Base-by-base conservation (phyloP, 2,329 filamentous ascomycete species). In the Monosporascus cannonballus region DNA sequence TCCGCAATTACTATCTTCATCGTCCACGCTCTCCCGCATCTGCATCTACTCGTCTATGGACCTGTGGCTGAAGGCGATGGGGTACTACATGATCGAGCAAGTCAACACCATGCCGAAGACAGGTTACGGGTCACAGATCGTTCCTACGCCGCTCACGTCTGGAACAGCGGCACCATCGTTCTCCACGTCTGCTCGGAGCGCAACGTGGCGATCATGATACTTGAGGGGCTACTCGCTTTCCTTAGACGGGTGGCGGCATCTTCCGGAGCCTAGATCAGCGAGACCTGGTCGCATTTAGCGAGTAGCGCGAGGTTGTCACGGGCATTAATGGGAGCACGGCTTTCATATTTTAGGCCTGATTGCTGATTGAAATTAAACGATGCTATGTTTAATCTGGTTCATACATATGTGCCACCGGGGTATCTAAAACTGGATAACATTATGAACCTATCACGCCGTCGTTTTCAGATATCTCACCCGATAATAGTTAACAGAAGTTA, bases 61-160 rank as follows among this genome's bases (percentile, higher is more conserved):
- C 24, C 50, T 64, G 1, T 68, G 64, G n/a, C 64, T 69, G 6
- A 68, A 69, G 58, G 68, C 42, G 55, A 73, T 52, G 1, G 52
- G 52, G 15, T 61, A 54, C 24, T 73, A 61, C 46, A 66, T 54
- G 37, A 64, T 60, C 49, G 69, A 59, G 34, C 73, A 80, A 6
- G 80, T 83, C 49, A 80, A 80, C 49, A 74, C 74, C 17, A 77
- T 78, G 39, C 76, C 76, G 0, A 74, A 76, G 0, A 71, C 71
- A 0, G 73, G 67, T 2, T 71, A 67, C 22, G 67, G 58, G 4
- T 57, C 68, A 5, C 66, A 68, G 30, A 59, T 83, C 1, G 69
- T 81, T 4, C 74, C 73, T 7, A 83, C 80, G 0, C 68, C 84
- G 0, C 64, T 69, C 82, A 75, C 57, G 81, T 71, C 17, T 83